These are phyloP conservation scores for Mycena pura DNA, from an alignment of 768 basidiomycete genomes.

Conservation along the genomic window DNA sequence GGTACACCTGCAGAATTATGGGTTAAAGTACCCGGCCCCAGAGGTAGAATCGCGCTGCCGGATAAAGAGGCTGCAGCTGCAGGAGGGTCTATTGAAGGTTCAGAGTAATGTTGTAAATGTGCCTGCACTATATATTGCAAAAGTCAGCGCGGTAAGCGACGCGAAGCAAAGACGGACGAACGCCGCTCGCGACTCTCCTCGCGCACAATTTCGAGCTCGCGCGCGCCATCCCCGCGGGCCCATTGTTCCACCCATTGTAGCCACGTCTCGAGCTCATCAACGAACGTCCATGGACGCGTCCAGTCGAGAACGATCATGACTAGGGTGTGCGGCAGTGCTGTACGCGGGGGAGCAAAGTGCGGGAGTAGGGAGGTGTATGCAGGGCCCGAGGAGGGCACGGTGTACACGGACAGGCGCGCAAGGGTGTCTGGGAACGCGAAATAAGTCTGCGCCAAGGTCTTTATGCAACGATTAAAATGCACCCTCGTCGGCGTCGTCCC, in stretches of 20 bases:
- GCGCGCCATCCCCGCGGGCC: slow-evolving; percentile 71
- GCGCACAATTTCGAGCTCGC: slow-evolving; percentile 75
- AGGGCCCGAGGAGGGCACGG: slow-evolving; percentile 81
- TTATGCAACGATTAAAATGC: slow-evolving; percentile 32
- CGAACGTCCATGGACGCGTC: slow-evolving; percentile 93
- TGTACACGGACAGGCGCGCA: slow-evolving; percentile 89
- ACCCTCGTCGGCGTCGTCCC: slow-evolving; percentile 96
- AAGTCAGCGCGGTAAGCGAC: slow-evolving; percentile 13
- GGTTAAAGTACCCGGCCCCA: slow-evolving; percentile 85
- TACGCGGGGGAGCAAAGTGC: slow-evolving; percentile 77
- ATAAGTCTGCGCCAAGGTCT: slow-evolving; percentile 9
- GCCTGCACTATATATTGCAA: slow-evolving; percentile 76
- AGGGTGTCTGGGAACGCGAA: slow-evolving; percentile 68
- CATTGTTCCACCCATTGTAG: slow-evolving; percentile 84
- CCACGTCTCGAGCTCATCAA: slow-evolving; percentile 87
- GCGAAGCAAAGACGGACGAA: slow-evolving; percentile 47
- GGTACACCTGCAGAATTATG: slow-evolving; percentile 88
- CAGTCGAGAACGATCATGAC: slow-evolving; percentile 92
- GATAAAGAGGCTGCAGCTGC: slow-evolving; percentile 67
- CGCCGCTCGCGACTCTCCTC: slow-evolving; percentile 87
- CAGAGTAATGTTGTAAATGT: slow-evolving; percentile 88
- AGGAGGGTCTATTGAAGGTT: slow-evolving; percentile 73
- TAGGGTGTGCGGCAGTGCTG: slow-evolving; percentile 71
- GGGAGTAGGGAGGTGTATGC: slow-evolving; percentile 78
- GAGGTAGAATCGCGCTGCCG: slow-evolving; percentile 71